Conservation (phyloP, 345 rosid genomes). For the Eucalyptus pauciflora region DNA sequence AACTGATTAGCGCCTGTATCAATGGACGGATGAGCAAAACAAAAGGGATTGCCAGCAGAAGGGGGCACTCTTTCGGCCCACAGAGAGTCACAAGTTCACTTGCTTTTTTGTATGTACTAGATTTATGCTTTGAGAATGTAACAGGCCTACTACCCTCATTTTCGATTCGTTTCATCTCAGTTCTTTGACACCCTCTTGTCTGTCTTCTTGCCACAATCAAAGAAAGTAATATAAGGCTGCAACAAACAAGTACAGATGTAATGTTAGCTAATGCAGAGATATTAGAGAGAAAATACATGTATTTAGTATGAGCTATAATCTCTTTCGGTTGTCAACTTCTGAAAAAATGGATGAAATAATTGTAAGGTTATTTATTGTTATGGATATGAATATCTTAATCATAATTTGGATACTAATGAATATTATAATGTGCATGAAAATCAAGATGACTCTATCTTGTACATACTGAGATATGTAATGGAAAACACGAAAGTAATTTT, state of each 20-base stretch:
- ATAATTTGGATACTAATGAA: too few species aligned
- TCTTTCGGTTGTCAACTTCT: background rate
- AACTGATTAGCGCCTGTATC: background rate
- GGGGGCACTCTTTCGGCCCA: background rate
- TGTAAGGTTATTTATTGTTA: background rate
- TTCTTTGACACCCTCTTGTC: background rate
- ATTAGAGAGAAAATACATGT: background rate
- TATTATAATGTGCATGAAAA: background rate
- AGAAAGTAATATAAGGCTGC: too few species aligned
- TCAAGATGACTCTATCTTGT: background rate
- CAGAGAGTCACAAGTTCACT: background rate
- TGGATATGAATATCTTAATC: background rate
- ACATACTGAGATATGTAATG: rapidly evolving
- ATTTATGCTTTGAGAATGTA: background rate
- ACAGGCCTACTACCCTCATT: background rate
- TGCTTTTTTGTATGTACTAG: background rate
- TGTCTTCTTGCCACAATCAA: background rate
- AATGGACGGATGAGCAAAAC: background rate
- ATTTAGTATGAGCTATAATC: background rate
- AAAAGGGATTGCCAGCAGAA: background rate
- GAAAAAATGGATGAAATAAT: background rate
- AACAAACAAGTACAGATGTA: background rate
- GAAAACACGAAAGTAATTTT: background rate
- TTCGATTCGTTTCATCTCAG: background rate
- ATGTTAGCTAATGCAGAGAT: background rate